phyloP scores from a whole-genome alignment of 164 flowering plant species.

The Piper betle region DNA sequence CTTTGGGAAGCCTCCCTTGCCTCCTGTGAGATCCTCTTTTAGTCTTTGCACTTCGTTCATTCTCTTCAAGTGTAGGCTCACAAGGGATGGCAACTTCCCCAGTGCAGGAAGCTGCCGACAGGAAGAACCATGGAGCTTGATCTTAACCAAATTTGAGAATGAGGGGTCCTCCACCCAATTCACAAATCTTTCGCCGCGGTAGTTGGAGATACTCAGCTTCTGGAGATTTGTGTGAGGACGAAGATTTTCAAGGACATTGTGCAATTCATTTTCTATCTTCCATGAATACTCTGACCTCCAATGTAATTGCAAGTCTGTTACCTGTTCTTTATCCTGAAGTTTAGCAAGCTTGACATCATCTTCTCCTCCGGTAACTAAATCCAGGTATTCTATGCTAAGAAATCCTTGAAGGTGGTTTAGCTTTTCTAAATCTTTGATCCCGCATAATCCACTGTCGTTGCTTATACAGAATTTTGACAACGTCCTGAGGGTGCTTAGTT shows the following conservation, averaged over 20 bases:
- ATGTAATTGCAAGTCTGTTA: neutral
- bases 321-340: neutral
- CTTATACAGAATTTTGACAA: neutral
- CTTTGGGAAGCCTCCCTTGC: conserved; percentile 8
- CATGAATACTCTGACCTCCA: neutral
- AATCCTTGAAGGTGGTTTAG: conserved; percentile 2
- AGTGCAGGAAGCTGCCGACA: conserved; percentile 7
- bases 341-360: conserved; percentile 4
- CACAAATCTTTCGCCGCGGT: conserved; percentile 3
- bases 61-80: neutral
- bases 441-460: neutral
- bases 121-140: neutral
- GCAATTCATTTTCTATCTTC: neutral
- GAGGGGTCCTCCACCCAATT: neutral
- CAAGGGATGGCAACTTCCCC: conserved; percentile 13
- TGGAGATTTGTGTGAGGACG: conserved; percentile 8
- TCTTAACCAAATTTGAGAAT: neutral
- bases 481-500: neutral
- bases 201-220: neutral
- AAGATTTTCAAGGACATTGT: conserved; percentile 7
- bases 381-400: neutral
- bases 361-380: conserved; percentile 2
- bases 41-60: conserved; percentile 5
- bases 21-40: conserved; percentile 4
- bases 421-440: conserved; percentile 4